Evolutionary conservation across 352 stramenopile species (phyloP), one percentile per base, ranked within the genome.

Genomic region (Phytophthora boehmeriae): DNA sequence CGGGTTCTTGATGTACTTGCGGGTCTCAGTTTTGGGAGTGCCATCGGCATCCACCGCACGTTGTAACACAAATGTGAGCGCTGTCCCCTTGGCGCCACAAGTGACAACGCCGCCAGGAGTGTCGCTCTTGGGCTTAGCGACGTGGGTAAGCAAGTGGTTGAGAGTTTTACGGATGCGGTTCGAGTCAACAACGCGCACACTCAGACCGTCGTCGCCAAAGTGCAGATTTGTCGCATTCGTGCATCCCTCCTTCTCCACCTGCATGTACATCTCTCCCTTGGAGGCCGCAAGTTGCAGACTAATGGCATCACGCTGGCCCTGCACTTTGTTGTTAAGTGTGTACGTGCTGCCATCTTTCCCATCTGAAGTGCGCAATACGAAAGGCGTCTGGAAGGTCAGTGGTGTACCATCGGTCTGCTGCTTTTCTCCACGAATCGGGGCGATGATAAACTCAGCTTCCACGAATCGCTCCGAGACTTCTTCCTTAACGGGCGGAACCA

Each of bases 311-410:
- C 77, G 75, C 17, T 71, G 67, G 27, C 56, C 66, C 17, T 76
- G 44, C 30, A 88, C 83, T 67, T 92, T 92, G 73, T 90, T 91
- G 69, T 90, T 92, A 22, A 93, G 69, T 47, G 85, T 83, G 71
- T 90, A 93, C 4, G 66, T 73, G 36, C 78, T 78, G 36, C 71
- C 77, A 54, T 71, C 52, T 25, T 65, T 75, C 0, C 62, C 62
- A 48, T 88, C 70, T 25, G 73, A 89, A 19, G 83, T 90, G 16
- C 68, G 54, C 32, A 93, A 79, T 45, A 90, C 76, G 47, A 93
- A 91, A 16, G 78, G 68, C 44, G 89, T 83, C 54, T 84, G 72
- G 48, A 85, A 93, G 19, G 70, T 86, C 35, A 92, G 59, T 20
- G 72, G 68, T 17, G 79, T 88, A 49, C 80, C 80, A 4, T 61